Evolutionary conservation across 768 basidiomycete genomes (phyloP).

Genomic region (Cubamyces sp.): DNA sequence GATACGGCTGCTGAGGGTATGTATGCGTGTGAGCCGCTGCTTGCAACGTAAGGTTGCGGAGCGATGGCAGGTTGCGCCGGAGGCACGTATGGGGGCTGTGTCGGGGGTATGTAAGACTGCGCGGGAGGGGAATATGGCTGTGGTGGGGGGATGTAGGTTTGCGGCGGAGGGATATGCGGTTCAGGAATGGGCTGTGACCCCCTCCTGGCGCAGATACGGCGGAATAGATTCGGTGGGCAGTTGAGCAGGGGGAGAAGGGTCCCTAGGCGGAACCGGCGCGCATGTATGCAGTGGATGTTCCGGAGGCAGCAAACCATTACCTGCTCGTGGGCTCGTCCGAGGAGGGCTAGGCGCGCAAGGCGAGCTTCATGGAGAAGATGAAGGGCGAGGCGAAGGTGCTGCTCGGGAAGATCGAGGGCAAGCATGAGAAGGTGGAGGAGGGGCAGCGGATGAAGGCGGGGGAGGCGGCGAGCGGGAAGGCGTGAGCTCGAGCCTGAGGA

Average conservation of each 20-base stretch:
- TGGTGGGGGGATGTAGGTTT: neutral
- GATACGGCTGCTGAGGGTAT: neutral
- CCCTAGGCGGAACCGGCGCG: conserved; percentile 1
- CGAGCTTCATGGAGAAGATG: no score
- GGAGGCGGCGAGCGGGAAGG: no score
- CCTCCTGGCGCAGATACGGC: conserved; percentile 14
- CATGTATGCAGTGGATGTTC: conserved; percentile 19
- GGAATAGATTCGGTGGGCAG: conserved; percentile 21
- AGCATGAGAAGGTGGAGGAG: no score
- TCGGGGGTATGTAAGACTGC: conserved; percentile 19
- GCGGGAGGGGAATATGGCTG: neutral
- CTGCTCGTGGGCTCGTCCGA: conserved; percentile 7
- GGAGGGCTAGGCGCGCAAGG: no score
- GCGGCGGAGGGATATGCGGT: conserved; percentile 1
- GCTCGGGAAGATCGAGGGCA: no score
- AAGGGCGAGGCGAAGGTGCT: no score
- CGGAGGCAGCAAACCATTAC: conserved; percentile 21
- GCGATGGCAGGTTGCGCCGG: neutral
- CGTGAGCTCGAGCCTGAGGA: no score
- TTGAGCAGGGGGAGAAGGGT: conserved; percentile 12
- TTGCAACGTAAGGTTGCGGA: neutral
- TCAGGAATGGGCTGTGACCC: conserved; percentile 19
- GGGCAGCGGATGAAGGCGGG: no score
- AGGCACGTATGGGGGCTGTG: conserved; percentile 21
- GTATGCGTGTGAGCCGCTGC: neutral